Base-by-base conservation (phyloP, 495 filamentous ascomycete genomes). In the Neurospora terricola region DNA sequence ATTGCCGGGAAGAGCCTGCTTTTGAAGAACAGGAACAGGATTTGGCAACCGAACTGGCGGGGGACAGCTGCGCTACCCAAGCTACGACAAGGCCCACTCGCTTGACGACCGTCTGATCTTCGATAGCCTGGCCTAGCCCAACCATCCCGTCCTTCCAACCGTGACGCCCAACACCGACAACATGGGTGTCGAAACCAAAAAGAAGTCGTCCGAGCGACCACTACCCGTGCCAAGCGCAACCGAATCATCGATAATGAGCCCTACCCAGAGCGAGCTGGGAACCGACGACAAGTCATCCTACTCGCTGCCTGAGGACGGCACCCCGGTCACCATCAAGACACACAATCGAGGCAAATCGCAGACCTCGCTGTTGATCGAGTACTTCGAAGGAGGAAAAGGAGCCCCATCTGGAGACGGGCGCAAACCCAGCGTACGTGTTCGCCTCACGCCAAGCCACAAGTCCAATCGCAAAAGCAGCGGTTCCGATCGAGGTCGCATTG, bases 361-460 rank as follows among this genome's bases (percentile, higher is more conserved):
- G 81, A 97, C 96, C 48, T 97, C 93, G 69, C 87, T 99, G 70
- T 85, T 99, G 79, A 99, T 99, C 79, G 96, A 99, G 82, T 98
- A 98, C 81, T 99, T 98, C 79, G 94, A 97, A 82, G 93, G 90
- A 76, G 91, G 92, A 70, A 97, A 96, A 81, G 84, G 84, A 71
- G 73, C 48, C 69, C 77, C 71, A 71, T 79, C 84, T 69, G 76
- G 84, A 84, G 71, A 86, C 82, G 79, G 84, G 69, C 84, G 91
- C 86, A 83, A 93, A 73, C 96, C 96, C 3, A 98, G 94, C 83
- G 96, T 99, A 59, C 90, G 96, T 76, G 96, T 99, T 71, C 93
- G 95, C 77, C 89, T 99, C 69, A 97, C 94, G 40, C 96, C 96
- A 38, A 96, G 84, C 72, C 80, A 83, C 68, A 83, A 84, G 59